Evolutionary conservation across 2,329 filamentous ascomycete species (phyloP).

Genomic region (Tolypocladium cylindrosporum): DNA sequence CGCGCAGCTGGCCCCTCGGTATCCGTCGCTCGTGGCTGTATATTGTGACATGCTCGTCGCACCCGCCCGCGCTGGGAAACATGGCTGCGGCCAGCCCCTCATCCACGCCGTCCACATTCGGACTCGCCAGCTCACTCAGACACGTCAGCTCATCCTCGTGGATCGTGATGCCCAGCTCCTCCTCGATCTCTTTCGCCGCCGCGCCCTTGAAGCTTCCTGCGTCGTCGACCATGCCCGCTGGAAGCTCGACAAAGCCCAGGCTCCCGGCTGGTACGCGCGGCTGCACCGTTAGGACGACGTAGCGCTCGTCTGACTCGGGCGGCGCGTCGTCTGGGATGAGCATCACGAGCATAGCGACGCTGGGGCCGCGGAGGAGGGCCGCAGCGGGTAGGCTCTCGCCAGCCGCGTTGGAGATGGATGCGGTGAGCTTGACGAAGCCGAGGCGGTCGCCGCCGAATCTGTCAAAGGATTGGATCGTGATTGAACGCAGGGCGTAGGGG

Average conservation of each 20-base stretch:
- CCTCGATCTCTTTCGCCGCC: conserved; percentile 50
- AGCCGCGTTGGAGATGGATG: conserved; percentile 34
- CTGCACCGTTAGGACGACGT: conserved; percentile 50
- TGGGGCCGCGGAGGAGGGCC: conserved; percentile 49
- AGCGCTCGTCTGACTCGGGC: conserved; percentile 32
- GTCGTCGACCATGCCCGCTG: conserved; percentile 49
- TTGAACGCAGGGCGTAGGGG: conserved; percentile 40
- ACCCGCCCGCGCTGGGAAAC: conserved; percentile 49
- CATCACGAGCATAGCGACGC: conserved; percentile 50
- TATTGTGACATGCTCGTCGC: conserved; percentile 50
- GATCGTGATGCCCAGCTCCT: conserved; percentile 49
- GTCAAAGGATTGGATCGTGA: conserved; percentile 45
- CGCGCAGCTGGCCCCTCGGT: conserved; percentile 34
- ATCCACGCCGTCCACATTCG: conserved; percentile 12
- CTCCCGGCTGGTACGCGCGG: conserved; percentile 45
- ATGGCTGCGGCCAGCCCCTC: conserved; percentile 36
- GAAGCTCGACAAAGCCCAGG: conserved; percentile 45
- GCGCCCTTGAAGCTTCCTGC: conserved; percentile 43
- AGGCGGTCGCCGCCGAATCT: conserved; percentile 35
- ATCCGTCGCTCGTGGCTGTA: conserved; percentile 47
- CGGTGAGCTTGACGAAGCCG: conserved; percentile 47
- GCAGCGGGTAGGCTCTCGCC: conserved; percentile 42
- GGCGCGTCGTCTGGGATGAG: conserved; percentile 40
- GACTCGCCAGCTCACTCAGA: conserved; percentile 39
- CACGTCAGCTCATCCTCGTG: conserved; percentile 34